Evolutionary conservation across 208 protist genomes (phyloP), one percentile per base, ranked within the genome.

Genomic region (Leishmania braziliensis): DNA sequence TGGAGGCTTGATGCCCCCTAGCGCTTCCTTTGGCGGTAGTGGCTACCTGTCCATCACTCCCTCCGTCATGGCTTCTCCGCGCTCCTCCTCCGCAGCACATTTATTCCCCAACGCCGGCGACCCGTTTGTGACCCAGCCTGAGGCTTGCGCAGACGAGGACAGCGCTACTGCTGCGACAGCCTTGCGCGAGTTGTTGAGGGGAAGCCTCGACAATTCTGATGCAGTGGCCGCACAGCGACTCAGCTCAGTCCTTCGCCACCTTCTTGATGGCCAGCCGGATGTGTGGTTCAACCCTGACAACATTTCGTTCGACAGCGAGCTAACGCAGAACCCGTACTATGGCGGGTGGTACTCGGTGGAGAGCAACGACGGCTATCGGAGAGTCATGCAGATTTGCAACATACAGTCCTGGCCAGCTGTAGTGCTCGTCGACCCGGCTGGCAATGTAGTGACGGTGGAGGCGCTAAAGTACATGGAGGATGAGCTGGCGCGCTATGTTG

Each of bases 291-390:
- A 63, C 46, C 79, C 81, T 16, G 84, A 91, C 18, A 81, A 73
- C 65, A 77, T 90, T 53, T 79, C 84, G 39, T 90, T 92, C 53
- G 87, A 90, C 70, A 65, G 75, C 54, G 76, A 81, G 39, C 81
- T 89, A 69, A 80, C 79, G 73, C 71, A 81, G 65, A 90, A 85
- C 78, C 82, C 85, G n/a, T 88, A 86, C 72, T 93, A 91, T 86
- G 92, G 86, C 43, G 90, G 90, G 33, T 96, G 92, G 92, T 88
- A 92, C 73, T 79, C 76, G 54, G 84, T 94, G 54, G 86, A 93
- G 78, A 92, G 87, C 83, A 79, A 80, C 48, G 84, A 85, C 46
- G 88, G 88, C 29, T 96, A 92, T 80, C 90, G 88, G 23, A 86
- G 89, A 43, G 77, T 93, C 29, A 83, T 94, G 75, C 81, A 89